Percentiles rank a stretch among this genome's conserved stretches.
These are phyloP conservation scores for Leccinum rimulosum DNA, from an alignment of 768 basidiomycete species.

Conservation along the genomic window DNA sequence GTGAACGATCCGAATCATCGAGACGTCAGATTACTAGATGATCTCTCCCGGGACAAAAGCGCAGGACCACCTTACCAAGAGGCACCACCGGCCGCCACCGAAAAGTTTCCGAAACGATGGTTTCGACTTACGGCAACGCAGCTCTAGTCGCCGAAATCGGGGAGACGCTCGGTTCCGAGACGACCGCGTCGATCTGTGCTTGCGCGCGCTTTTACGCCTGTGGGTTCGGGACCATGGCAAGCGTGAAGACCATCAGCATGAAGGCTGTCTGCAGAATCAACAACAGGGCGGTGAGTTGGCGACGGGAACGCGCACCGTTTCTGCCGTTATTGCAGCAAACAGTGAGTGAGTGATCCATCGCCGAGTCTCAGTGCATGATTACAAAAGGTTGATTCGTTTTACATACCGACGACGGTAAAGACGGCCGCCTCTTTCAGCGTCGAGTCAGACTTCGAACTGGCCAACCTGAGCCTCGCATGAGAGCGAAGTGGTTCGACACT, in stretches of 20 bases:
- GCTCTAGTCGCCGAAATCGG: too few relatives aligned
- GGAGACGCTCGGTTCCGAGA: too few relatives aligned
- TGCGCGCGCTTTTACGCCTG: too few relatives aligned
- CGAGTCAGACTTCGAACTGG: background rate
- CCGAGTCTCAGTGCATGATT: background rate
- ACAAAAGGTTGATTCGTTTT: background rate
- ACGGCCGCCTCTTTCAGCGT: background rate
- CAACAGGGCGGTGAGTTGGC: too few relatives aligned
- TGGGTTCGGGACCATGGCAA: background rate
- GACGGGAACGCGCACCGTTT: background rate
- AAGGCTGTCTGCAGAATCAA: background rate
- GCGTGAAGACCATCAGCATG: background rate
- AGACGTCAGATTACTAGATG: background rate
- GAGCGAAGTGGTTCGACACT: background rate
- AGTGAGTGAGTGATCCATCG: background rate
- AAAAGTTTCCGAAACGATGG: too few relatives aligned
- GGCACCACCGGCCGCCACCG: too few relatives aligned
- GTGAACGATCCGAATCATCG: background rate
- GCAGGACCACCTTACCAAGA: too few relatives aligned
- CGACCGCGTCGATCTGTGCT: too few relatives aligned
- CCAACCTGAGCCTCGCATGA: background rate
- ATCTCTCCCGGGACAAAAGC: background rate
- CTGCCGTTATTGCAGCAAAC: background rate
- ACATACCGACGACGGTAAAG: background rate
- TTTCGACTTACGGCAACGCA: too few relatives aligned